These are phyloP conservation scores for Rickenella mellea DNA, from an alignment of 768 basidiomycete species.

Conservation along the genomic window DNA sequence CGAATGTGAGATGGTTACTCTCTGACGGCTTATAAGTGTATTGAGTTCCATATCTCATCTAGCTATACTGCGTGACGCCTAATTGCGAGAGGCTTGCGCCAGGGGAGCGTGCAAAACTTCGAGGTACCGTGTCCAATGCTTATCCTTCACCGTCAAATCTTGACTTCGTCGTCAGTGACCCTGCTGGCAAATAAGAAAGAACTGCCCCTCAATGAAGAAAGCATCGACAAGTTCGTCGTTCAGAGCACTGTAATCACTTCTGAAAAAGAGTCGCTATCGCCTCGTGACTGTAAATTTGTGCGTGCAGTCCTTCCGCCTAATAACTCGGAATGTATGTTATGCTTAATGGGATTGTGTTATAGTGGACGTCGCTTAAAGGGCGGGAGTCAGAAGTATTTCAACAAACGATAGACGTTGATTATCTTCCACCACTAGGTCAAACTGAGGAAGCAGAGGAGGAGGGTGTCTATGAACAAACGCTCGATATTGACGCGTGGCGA, in stretches of 20 bases:
- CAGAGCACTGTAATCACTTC: slow-evolving; percentile 89
- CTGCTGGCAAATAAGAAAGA: slow-evolving; percentile 95
- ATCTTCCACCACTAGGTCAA: slow-evolving; percentile 81
- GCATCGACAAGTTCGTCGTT: slow-evolving; percentile 99
- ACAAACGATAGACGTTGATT: slow-evolving; percentile 88
- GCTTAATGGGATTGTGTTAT: neutral
- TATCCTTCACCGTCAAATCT: neutral
- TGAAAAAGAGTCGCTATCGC: slow-evolving; percentile 71
- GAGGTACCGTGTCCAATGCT: slow-evolving; percentile 37
- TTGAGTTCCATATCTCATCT: slow-evolving; percentile 8
- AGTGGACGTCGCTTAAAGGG: slow-evolving; percentile 54
- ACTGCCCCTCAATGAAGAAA: slow-evolving; percentile 83
- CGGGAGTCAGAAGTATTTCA: slow-evolving; percentile 74
- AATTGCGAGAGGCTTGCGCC: slow-evolving; percentile 94
- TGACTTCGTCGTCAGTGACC: slow-evolving; percentile 52
- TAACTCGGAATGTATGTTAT: neutral
- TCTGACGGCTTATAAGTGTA: neutral
- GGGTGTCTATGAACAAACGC: no score
- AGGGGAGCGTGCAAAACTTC: slow-evolving; percentile 90
- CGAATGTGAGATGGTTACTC: slow-evolving; percentile 52
- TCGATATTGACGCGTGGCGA: no score
- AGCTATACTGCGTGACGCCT: slow-evolving; percentile 96
- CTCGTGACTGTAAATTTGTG: slow-evolving; percentile 86
- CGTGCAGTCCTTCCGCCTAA: slow-evolving; percentile 22
- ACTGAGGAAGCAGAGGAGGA: slow-evolving; percentile 74